These are phyloP conservation scores for Pichia nakasei DNA, from an alignment of 805 yeast genomes.

Conservation along the genomic window DNA sequence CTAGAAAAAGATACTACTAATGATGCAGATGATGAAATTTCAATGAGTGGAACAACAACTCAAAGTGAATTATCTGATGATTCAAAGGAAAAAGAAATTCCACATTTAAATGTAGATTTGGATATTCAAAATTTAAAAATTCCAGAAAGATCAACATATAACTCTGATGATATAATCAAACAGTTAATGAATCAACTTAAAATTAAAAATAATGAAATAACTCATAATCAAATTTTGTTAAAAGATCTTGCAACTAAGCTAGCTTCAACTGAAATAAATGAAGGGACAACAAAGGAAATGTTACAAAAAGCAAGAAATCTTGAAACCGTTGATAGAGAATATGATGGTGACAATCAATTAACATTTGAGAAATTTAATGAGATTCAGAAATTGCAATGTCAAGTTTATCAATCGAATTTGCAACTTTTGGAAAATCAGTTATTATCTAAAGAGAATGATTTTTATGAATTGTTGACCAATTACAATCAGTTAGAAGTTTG, in stretches of 20 bases:
- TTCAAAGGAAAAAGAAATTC: not conserved
- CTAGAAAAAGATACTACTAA: not conserved
- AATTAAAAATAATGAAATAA: not conserved
- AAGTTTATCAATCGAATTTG: conserved; percentile 1
- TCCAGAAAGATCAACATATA: not conserved
- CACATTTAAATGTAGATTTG: not conserved
- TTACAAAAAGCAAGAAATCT: not conserved
- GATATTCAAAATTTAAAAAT: not conserved
- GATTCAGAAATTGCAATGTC: conserved; percentile 2
- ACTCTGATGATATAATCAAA: not conserved
- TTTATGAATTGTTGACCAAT: not conserved
- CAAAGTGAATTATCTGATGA: too few species aligned
- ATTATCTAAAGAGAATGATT: not conserved
- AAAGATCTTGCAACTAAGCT: too few species aligned
- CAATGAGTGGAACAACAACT: not conserved
- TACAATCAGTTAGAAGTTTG: conserved; percentile 4
- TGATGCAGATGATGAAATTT: conserved; percentile 4
- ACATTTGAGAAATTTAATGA: not conserved
- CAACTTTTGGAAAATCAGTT: not conserved
- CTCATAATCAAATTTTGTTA: too few species aligned
- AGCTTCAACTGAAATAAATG: too few species aligned
- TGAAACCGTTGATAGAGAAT: too few species aligned
- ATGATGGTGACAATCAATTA: too few species aligned
- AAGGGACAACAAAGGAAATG: not conserved
- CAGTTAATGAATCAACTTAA: not conserved